Evolutionary conservation across 1,139 yeast species (phyloP).

Genomic region (Kodamaea sp.): DNA sequence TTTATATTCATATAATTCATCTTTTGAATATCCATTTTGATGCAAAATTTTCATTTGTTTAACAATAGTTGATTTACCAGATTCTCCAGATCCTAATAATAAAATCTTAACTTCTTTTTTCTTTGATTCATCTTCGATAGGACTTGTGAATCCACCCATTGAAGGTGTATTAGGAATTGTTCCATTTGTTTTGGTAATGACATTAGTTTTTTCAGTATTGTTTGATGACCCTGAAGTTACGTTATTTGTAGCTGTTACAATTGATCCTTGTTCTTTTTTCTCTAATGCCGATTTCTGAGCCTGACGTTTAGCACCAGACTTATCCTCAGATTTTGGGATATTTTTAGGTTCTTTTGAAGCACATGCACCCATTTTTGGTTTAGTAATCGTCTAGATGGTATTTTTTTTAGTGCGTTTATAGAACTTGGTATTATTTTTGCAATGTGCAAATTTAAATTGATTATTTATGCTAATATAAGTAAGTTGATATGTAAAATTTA

Average conservation of each 20-base stretch:
- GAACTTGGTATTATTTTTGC: too few species aligned
- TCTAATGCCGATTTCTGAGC: slow-evolving; percentile 11
- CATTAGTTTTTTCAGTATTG: background rate
- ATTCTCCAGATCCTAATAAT: slow-evolving; percentile 73
- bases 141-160: too few species aligned
- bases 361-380: slow-evolving; percentile 27
- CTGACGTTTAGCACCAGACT: slow-evolving; percentile 11
- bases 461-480: too few species aligned
- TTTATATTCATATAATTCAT: slow-evolving; percentile 61
- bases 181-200: background rate
- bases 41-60: slow-evolving; percentile 74
- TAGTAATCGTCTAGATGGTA: background rate
- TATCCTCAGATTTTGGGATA: slow-evolving; percentile 1
- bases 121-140: background rate
- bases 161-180: too few species aligned
- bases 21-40: slow-evolving; percentile 62
- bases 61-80: slow-evolving; percentile 73
- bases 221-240: slow-evolving; percentile 8
- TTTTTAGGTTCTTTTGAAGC: slow-evolving; percentile 22
- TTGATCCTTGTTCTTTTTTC: slow-evolving; percentile 14
- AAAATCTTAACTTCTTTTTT: slow-evolving; percentile 56
- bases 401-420: too few species aligned
- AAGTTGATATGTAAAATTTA: too few species aligned
- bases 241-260: slow-evolving; percentile 10
- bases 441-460: too few species aligned